Conservation (phyloP, 345 rosid species). For the Dimocarpus longan region DNA sequence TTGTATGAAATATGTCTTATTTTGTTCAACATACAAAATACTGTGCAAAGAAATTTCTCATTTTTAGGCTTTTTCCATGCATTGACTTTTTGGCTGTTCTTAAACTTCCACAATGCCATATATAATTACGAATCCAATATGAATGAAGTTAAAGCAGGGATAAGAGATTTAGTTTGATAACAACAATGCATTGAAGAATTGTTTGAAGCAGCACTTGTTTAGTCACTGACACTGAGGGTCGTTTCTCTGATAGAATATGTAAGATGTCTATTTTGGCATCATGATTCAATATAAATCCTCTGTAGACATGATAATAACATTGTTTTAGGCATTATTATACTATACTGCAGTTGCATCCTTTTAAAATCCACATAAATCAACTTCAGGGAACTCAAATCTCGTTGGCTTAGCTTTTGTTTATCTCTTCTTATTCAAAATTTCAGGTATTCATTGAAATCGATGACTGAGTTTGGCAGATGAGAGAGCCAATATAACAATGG, state of each 20-base stretch:
- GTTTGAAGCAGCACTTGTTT: neutral
- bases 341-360: neutral
- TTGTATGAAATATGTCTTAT: neutral
- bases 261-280: neutral
- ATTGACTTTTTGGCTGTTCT: neutral
- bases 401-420: neutral
- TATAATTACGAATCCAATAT: too few species aligned
- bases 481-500: neutral
- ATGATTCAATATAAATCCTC: neutral
- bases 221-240: neutral
- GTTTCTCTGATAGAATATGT: neutral
- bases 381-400: neutral
- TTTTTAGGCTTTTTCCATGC: neutral
- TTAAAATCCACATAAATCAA: neutral
- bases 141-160: too few species aligned
- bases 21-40: neutral
- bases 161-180: too few species aligned
- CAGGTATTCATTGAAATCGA: slow-evolving; percentile 1
- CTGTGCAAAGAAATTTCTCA: neutral
- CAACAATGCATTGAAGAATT: too few species aligned
- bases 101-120: neutral
- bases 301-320: neutral
- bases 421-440: neutral
- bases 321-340: neutral
- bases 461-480: neutral